Base-by-base conservation (phyloP, 2,329 filamentous ascomycete genomes). In the Nemania serpens region DNA sequence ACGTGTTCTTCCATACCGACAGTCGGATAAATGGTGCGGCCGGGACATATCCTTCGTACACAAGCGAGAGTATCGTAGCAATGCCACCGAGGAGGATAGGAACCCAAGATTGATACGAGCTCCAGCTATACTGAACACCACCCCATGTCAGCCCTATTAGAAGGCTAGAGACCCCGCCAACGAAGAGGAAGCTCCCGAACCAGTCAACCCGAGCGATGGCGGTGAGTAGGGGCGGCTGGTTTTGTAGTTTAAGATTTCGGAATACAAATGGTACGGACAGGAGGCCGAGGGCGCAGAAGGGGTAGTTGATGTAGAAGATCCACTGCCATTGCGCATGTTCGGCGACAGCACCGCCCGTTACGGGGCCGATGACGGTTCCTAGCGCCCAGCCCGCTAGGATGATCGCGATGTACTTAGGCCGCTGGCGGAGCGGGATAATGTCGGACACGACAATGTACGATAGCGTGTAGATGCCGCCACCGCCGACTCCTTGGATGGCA, bases 91-190 rank as follows among this genome's bases (percentile, higher is more conserved):
- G 20, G 15, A 67, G 17, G 20, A 65, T 59, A 17, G 57, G 58
- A 12, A 55, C 34, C 45, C 54, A 51, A 33, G 50, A 61, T 68
- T 62, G 71, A 75, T 76, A 74, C 73, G 76, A 67, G 76, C 77
- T 55, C 80, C 80, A 70, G 2, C 59, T 45, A 34, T 69, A 70
- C 48, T 66, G 62, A 11, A 68, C 53, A 1, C 73, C 69, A 9
- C 81, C 81, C 81, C 81, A 83, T 63, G 81, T 79, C 60, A 83
- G 68, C 3, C 77, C 80, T 25, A 81, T 76, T 58, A 83, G 69
- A 66, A 84, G 80, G 3, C 80, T 60, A 25, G 81, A 75, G 13
- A 55, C 71, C 6, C 80, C 80, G n/a, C 69, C 69, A 54, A 81
- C 79, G 64, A 81, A 82, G 29, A 84, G 68, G 34, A 77, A 74